phyloP scores from a whole-genome alignment of 495 filamentous ascomycete genomes.

The Lasiosphaeris hirsuta region DNA sequence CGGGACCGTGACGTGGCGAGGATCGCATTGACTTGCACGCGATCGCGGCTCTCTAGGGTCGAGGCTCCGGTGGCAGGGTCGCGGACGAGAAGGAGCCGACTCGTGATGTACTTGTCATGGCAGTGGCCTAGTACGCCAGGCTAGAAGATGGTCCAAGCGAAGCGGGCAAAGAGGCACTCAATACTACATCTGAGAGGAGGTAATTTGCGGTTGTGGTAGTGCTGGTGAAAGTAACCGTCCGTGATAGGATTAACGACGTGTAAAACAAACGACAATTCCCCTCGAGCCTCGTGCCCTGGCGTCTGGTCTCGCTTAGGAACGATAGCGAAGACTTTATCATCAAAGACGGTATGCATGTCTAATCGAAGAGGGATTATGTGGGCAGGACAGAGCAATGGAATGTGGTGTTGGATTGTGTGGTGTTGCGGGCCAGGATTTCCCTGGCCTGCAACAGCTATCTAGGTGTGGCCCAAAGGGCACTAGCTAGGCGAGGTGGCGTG shows the following conservation, averaged over 20 bases:
- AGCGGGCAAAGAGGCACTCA: conserved; percentile 11
- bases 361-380: neutral
- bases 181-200: neutral
- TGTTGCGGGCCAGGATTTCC: no score
- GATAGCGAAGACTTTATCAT: conserved; percentile 3
- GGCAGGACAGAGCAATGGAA: no score
- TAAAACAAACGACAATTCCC: neutral
- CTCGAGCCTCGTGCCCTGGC: neutral
- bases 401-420: no score
- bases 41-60: conserved; percentile 1
- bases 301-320: neutral
- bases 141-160: conserved; percentile 8
- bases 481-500: no score
- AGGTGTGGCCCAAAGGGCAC: no score
- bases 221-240: neutral
- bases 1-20: neutral
- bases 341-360: conserved; percentile 2
- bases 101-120: neutral
- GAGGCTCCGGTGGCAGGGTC: neutral
- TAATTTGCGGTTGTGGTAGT: conserved; percentile 5
- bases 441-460: no score
- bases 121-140: conserved; percentile 5
- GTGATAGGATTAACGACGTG: conserved; percentile 7
- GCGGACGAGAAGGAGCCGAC: neutral
- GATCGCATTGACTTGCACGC: neutral